Base-by-base conservation (phyloP, 2,329 filamentous ascomycete genomes). In the Sphaerulina musiva region DNA sequence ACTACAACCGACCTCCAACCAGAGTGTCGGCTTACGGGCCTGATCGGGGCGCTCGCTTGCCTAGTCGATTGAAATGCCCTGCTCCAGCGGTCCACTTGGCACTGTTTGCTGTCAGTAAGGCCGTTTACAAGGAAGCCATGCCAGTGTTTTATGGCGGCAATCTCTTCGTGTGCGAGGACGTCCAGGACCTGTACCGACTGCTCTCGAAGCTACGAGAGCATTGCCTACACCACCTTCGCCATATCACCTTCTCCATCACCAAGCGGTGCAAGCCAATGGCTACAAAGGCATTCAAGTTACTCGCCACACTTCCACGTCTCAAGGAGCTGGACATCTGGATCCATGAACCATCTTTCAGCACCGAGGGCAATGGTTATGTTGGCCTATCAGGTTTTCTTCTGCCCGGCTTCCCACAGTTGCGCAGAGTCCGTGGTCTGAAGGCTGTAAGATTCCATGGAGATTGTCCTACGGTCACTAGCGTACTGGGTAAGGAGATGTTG, bases 81-180 rank as follows among this genome's bases (percentile, higher is more conserved):
- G 14, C 48, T 7, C 32, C 48, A 10, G 23, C 48, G 7, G 3
- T 4, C 26, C 46, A 54, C 26, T 41, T 62, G 11, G 49, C 56
- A 11, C 20, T 62, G 11, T 52, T 62, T 2, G 40, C 12, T 4
- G 58, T 60, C 38, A 60, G 46, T 47, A 60, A 60, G 40, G 34
- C 54, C 8, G 39, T 60, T 4, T 49, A 20, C 38, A 26, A 43
- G 7, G 59, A 62, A 17, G 51, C 60, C 11, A 51, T 58, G 51
- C 53, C 53, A 20, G 45, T 55, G 4, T 60, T 59, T 47, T 61
- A 55, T 46, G 36, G 31, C 20, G 7, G 41, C 26, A 61, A 59
- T 42, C 38, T 46, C 23, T 46, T 53, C 50, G 43, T 53, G n/a
- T 47, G 23, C 26, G 14, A 47, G 6, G 36, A 34, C 44, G 20